Evolutionary conservation across 768 basidiomycete genomes (phyloP), one percentile per base, ranked within the genome.

Genomic region (Artomyces pyxidatus): DNA sequence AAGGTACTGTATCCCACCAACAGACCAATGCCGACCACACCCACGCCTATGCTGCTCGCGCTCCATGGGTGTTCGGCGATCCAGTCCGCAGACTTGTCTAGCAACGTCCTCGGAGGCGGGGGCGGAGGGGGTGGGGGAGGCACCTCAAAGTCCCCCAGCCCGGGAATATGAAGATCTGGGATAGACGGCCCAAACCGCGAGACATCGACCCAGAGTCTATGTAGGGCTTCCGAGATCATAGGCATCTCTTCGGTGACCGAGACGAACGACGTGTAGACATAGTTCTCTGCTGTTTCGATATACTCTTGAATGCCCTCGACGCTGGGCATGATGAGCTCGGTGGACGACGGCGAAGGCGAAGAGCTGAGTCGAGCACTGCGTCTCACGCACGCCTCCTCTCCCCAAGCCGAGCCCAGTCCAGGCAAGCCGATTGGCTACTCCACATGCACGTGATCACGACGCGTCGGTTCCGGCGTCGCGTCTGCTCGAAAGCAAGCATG

Each of bases 171-270:
- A 47, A 88, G 72, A 39, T 76, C 74, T 10, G 71, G 69, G 19
- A 77, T 59, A 42, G 66, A 47, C 19, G 72, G 66, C 11, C 89
- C 88, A 62, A 86, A 89, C 49, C 89, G 81, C 41, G 85, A 75
- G 52, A 92, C 78, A 60, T 92, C 88, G 21, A 78, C 65, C 84
- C 85, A 89, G 48, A 90, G 70, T 22, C 80, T 75, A 55, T 85
- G 75, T 19, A 82, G 64, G 26, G 78, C 74, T 51, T 88, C 83
- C 49, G 78, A 76, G 41, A 88, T 68, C 55, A 73, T 77, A 35
- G 81, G 79, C 40, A 88, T 67, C 57, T 79, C 77, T 26, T 78
- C 71, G 0, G 78, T 75, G 4, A 77, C 81, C 14, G 77, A 68
- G 37, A 75, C 67, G 21, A 83, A 59, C 10, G 81, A 76, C 27